These are phyloP conservation scores for Misopates orontium DNA, from an alignment of 257 asterid species.

Conservation along the genomic window DNA sequence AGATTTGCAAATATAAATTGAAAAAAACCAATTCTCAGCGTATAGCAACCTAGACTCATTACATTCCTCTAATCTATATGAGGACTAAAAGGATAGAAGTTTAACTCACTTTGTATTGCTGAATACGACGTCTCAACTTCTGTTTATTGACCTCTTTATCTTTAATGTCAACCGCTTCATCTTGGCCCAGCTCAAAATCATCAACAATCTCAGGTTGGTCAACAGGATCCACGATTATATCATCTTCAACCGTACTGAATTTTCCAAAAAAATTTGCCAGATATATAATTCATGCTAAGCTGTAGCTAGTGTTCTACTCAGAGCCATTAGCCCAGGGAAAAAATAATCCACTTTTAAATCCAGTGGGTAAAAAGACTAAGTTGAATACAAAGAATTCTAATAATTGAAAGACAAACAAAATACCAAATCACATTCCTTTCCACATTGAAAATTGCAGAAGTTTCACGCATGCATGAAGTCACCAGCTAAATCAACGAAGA, in stretches of 20 bases:
- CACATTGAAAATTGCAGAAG: too few relatives aligned
- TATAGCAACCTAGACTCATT: neutral
- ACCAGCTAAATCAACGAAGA: neutral
- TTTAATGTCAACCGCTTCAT: slow-evolving; percentile 76
- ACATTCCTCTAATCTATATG: slow-evolving; percentile 13
- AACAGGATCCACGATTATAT: slow-evolving; percentile 72
- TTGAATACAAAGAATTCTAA: too few relatives aligned
- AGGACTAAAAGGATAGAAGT: slow-evolving; percentile 8
- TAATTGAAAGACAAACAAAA: too few relatives aligned
- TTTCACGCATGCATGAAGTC: too few relatives aligned
- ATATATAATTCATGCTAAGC: too few relatives aligned
- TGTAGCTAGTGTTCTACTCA: too few relatives aligned
- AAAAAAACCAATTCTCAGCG: neutral
- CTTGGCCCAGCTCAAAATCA: slow-evolving; percentile 88
- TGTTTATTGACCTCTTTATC: slow-evolving; percentile 84
- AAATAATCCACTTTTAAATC: too few relatives aligned
- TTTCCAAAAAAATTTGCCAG: too few relatives aligned
- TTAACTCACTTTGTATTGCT: slow-evolving; percentile 67
- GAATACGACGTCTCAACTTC: slow-evolving; percentile 79
- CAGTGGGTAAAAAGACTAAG: too few relatives aligned
- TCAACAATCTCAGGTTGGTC: slow-evolving; percentile 87
- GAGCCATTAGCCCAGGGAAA: too few relatives aligned
- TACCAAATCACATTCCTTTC: too few relatives aligned
- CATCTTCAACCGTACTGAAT: slow-evolving; percentile 89
- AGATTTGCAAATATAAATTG: neutral